Evolutionary conservation across 1,139 yeast species (phyloP).

Genomic region (Lodderomyces oxycetoniae): DNA sequence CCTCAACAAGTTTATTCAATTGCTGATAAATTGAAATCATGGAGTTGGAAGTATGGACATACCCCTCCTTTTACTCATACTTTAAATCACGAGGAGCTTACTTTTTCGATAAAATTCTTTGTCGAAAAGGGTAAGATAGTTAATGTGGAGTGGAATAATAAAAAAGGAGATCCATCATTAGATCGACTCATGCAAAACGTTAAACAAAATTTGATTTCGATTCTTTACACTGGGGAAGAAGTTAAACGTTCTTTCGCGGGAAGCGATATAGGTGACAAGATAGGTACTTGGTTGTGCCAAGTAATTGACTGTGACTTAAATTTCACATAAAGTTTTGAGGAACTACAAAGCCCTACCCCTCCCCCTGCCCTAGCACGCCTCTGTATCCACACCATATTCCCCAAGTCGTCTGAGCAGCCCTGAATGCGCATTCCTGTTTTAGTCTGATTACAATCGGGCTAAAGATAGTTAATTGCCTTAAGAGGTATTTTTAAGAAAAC

Average conservation of each 20-base stretch:
- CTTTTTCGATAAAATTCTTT: conserved; percentile 30
- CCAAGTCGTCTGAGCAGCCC: too few relatives aligned
- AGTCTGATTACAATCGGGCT: too few relatives aligned
- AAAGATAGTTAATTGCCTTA: too few relatives aligned
- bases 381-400: too few relatives aligned
- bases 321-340: too few relatives aligned
- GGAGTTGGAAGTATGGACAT: conserved; percentile 72
- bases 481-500: too few relatives aligned
- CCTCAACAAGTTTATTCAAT: conserved; percentile 44
- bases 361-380: too few relatives aligned
- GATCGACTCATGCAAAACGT: background rate
- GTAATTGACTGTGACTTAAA: background rate
- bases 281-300: background rate
- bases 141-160: background rate
- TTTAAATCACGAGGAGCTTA: conserved; percentile 28
- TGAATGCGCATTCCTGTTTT: too few relatives aligned
- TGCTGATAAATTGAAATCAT: conserved; percentile 43
- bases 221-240: background rate
- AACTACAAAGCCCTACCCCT: too few relatives aligned
- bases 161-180: background rate
- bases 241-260: background rate
- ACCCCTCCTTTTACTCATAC: conserved; percentile 63
- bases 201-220: background rate
- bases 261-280: background rate
- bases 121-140: conserved; percentile 34